Evolutionary conservation across 768 basidiomycete species (phyloP), one percentile per base, ranked within the genome.

Genomic region (Tylopilus subfusipes): DNA sequence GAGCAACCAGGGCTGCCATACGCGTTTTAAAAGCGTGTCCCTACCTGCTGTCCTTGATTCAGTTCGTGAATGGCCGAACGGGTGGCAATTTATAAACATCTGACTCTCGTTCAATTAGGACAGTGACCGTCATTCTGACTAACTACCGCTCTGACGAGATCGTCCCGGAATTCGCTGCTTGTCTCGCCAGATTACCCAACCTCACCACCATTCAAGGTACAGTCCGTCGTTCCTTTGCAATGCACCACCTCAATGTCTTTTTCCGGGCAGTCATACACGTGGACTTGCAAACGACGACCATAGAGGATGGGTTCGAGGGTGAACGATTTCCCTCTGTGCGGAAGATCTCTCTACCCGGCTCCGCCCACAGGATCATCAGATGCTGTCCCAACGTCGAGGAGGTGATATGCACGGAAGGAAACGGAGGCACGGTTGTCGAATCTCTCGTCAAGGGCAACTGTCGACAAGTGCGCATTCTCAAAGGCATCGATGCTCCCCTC

Each of bases 311-410:
- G 27, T 56, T 63, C 21, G 30, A 42, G 39, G 52, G 48, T 5
- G 44, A 43, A 43, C 46, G 7, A 50, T 54, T 63, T 30, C 57
- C 56, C 2, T 38, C 46, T 0, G 55, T 56, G 7, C 48, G 38
- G 44, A 63, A 22, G 25, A 54, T 58, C 22, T 29, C 22, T 16
- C 31, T 56, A 5, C 51, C 53, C 29, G 42, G 18, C 10, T 48
- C 40, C 14, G 54, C 46, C 18, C 53, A 55, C 21, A 39, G 50
- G 42, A 56, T 60, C 22, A 43, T 55, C 53, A 47, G 51, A 22
- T 53, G 47, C 11, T 60, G 53, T 40, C 58, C 53, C 24, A 45
- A 48, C 27, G 19, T 63, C 18, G 56, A 60, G 34, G 36, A 54
- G 42, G 49, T 55, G 31, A 44, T 16, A n/a, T 57, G 54, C 16